These are phyloP conservation scores for Amanita phalloides DNA, from an alignment of 768 basidiomycete genomes.

Conservation along the genomic window DNA sequence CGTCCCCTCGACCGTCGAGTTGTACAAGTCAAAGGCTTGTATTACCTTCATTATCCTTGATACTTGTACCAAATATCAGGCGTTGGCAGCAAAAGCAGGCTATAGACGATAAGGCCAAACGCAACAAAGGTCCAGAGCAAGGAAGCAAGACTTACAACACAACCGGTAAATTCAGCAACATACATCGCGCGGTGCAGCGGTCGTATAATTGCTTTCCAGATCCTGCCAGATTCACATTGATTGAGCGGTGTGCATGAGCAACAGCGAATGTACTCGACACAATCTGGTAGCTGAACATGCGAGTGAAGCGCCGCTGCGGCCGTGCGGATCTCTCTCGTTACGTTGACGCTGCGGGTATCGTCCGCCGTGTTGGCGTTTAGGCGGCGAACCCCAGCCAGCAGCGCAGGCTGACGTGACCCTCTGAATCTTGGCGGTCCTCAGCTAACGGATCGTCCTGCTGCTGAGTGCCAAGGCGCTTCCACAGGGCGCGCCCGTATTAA, in stretches of 20 bases:
- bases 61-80: constrained; percentile 53
- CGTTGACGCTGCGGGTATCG: constrained; percentile 8
- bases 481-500: too few species aligned
- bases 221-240: constrained; percentile 79
- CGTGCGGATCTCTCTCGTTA: constrained; percentile 68
- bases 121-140: neutral
- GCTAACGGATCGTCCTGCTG: neutral
- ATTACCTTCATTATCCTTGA: constrained; percentile 84
- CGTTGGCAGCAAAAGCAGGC: constrained; percentile 68
- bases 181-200: constrained; percentile 84
- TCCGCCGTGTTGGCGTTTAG: neutral
- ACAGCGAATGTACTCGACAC: constrained; percentile 68
- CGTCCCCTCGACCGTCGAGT: constrained; percentile 74
- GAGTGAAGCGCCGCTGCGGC: constrained; percentile 77
- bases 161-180: constrained; percentile 58
- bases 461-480: too few species aligned
- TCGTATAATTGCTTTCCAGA: constrained; percentile 82
- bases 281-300: constrained; percentile 59
- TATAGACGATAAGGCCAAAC: constrained; percentile 16
- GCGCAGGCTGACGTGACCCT: too few species aligned
- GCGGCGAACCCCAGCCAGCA: neutral
- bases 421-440: neutral
- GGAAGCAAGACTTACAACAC: constrained; percentile 25
- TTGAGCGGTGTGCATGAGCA: constrained; percentile 64
- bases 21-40: constrained; percentile 91